phyloP scores from a whole-genome alignment of 2,329 filamentous ascomycete species.

The Dactylella cylindrospora region DNA sequence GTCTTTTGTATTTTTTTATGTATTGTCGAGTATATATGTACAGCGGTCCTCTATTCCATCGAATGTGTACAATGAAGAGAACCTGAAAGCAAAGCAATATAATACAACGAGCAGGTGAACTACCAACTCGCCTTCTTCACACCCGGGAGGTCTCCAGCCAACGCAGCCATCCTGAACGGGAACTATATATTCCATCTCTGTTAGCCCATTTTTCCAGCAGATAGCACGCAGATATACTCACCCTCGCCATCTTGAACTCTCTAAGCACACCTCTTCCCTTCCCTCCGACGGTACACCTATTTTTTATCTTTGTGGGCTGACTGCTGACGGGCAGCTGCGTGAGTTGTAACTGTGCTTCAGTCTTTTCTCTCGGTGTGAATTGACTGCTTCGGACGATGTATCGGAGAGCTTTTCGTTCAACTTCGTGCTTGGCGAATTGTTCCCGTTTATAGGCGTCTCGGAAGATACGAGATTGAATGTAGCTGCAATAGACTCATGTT shows the following conservation, averaged over 20 bases:
- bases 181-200: slow-evolving; percentile 61
- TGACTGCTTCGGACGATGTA: slow-evolving; percentile 83
- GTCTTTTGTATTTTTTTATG: not conserved
- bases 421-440: slow-evolving; percentile 81
- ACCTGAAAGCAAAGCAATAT: not conserved
- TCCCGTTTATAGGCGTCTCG: slow-evolving; percentile 97
- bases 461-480: slow-evolving; percentile 80
- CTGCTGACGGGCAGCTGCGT: slow-evolving; percentile 97
- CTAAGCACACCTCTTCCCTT: slow-evolving; percentile 85
- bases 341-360: slow-evolving; percentile 88
- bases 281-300: slow-evolving; percentile 89
- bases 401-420: slow-evolving; percentile 76
- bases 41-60: not conserved
- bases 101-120: slow-evolving; percentile 26
- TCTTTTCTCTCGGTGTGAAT: slow-evolving; percentile 76
- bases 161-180: slow-evolving; percentile 86
- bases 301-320: slow-evolving; percentile 86
- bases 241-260: slow-evolving; percentile 87
- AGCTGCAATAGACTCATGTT: slow-evolving; percentile 55
- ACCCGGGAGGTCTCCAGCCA: slow-evolving; percentile 81
- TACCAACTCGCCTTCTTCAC: slow-evolving; percentile 98
- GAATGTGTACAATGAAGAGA: slow-evolving; percentile 16
- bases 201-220: slow-evolving; percentile 5
- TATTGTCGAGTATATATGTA: slow-evolving; percentile 16
- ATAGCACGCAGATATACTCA: slow-evolving; percentile 57